Conservation (phyloP, 495 filamentous ascomycete species). For the Lophiotrema nucula region DNA sequence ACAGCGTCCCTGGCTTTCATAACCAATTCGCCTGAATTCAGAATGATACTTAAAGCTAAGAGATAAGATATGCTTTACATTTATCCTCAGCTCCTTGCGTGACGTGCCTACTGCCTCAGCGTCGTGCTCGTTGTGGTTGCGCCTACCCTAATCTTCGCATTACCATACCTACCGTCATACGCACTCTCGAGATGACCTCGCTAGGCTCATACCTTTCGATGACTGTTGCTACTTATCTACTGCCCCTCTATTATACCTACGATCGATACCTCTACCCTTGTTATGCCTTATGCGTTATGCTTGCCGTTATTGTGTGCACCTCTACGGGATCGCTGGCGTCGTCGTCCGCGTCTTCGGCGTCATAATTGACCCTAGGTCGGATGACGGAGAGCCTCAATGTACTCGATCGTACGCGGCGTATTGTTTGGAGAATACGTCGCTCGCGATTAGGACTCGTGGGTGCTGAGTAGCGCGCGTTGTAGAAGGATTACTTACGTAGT, state of each 20-base stretch:
- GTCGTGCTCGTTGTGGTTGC: too few relatives aligned
- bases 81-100: too few relatives aligned
- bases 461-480: not conserved
- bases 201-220: not conserved
- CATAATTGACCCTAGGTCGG: too few relatives aligned
- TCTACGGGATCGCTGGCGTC: not conserved
- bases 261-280: not conserved
- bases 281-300: too few relatives aligned
- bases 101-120: not conserved
- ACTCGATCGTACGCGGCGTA: not conserved
- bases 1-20: too few relatives aligned
- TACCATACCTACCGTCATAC: not conserved
- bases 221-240: not conserved
- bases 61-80: too few relatives aligned
- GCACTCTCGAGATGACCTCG: not conserved
- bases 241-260: not conserved
- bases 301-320: not conserved
- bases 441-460: too few relatives aligned
- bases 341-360: too few relatives aligned
- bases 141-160: too few relatives aligned
- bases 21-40: too few relatives aligned
- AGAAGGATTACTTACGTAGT: not conserved
- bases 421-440: not conserved
- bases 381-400: not conserved
- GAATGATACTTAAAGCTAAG: too few relatives aligned